Percentiles rank a stretch among this genome's conserved stretches.
Conservation (phyloP, 1,284 basidiomycete species). For the Tilletia indica region DNA sequence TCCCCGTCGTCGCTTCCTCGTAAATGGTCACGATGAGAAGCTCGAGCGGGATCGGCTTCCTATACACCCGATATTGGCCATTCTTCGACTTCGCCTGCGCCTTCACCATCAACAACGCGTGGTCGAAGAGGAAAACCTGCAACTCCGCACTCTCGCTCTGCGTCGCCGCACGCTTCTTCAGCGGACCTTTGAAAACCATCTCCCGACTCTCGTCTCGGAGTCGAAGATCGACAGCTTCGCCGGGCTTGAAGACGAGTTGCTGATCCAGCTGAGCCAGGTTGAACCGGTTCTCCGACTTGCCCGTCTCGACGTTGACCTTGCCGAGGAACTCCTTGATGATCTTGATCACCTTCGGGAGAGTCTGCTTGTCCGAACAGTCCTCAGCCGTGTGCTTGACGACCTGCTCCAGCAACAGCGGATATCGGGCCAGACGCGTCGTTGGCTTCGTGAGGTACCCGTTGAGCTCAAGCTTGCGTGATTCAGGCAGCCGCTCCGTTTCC, state of each 20-base stretch:
- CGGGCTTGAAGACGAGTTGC: slow-evolving; percentile 79
- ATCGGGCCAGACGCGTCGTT: slow-evolving; percentile 91
- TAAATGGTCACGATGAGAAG: slow-evolving; percentile 79
- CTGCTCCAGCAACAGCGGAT: slow-evolving; percentile 88
- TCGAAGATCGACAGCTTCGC: slow-evolving; percentile 81
- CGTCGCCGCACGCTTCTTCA: slow-evolving; percentile 79
- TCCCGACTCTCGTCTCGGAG: slow-evolving; percentile 83
- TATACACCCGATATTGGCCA: slow-evolving; percentile 86
- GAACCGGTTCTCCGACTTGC: slow-evolving; percentile 88
- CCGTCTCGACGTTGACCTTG: slow-evolving; percentile 87
- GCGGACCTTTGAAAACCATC: slow-evolving; percentile 86
- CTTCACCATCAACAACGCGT: slow-evolving; percentile 93
- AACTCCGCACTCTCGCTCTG: slow-evolving; percentile 78
- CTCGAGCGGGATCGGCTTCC: slow-evolving; percentile 94
- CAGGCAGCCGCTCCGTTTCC: slow-evolving; percentile 83
- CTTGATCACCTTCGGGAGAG: slow-evolving; percentile 75
- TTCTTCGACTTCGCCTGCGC: slow-evolving; percentile 62
- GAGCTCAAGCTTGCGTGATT: slow-evolving; percentile 91
- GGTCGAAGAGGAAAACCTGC: slow-evolving; percentile 92
- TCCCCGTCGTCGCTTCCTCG: slow-evolving; percentile 64
- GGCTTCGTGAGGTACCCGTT: slow-evolving; percentile 97
- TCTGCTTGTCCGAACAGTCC: slow-evolving; percentile 80
- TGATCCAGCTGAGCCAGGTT: slow-evolving; percentile 85
- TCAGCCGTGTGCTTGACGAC: slow-evolving; percentile 90
- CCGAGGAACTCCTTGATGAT: slow-evolving; percentile 79